Conservation (phyloP, 768 basidiomycete species). For the Amanita exitialis region DNA sequence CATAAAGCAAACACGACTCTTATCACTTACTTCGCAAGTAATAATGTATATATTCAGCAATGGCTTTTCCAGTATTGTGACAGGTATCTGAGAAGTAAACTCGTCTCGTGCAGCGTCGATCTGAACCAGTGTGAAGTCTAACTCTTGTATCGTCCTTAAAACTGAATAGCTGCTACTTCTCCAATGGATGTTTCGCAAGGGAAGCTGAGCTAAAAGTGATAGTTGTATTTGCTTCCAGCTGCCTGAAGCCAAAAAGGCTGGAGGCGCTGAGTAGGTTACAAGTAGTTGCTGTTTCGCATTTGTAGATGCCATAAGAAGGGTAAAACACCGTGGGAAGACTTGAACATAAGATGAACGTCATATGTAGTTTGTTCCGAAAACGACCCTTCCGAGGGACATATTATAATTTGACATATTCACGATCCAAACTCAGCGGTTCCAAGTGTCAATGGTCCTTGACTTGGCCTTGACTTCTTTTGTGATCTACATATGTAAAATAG, state of each 20-base stretch:
- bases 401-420: too few species aligned
- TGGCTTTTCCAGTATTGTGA: conserved; percentile 76
- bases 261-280: conserved; percentile 59
- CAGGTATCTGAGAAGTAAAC: conserved; percentile 63
- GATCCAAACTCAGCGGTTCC: too few species aligned
- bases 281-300: conserved; percentile 38
- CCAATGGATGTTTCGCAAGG: conserved; percentile 91
- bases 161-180: conserved; percentile 62
- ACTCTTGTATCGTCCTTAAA: conserved; percentile 80
- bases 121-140: conserved; percentile 66
- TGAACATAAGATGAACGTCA: conserved; percentile 11
- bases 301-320: conserved; percentile 15
- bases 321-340: neutral
- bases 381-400: too few species aligned
- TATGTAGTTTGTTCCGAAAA: conserved; percentile 20
- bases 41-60: conserved; percentile 82
- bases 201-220: conserved; percentile 62
- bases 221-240: conserved; percentile 63
- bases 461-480: too few species aligned
- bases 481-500: too few species aligned
- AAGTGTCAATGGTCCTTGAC: too few species aligned
- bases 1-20: conserved; percentile 1
- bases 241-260: conserved; percentile 54
- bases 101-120: conserved; percentile 65
- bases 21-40: conserved; percentile 67